These are phyloP conservation scores for Phytomonas serpens DNA, from an alignment of 208 protist genomes.

Conservation along the genomic window DNA sequence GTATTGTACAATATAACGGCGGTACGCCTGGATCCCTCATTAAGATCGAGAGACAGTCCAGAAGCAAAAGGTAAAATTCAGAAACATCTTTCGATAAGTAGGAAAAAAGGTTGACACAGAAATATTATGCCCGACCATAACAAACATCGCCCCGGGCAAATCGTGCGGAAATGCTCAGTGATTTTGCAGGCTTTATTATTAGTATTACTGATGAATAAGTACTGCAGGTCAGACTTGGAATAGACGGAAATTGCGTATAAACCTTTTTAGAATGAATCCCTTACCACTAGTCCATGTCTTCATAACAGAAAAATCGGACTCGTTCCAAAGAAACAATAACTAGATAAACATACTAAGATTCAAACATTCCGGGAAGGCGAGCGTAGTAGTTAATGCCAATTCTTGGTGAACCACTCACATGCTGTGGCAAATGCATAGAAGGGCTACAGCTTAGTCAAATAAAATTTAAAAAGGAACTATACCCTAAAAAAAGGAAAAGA, in stretches of 20 bases:
- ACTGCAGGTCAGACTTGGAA: neutral
- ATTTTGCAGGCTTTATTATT: neutral
- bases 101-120: neutral
- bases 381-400: neutral
- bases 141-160: neutral
- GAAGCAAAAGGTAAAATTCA: neutral
- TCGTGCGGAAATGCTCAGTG: neutral
- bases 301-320: neutral
- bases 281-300: neutral
- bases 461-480: neutral
- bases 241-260: neutral
- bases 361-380: neutral
- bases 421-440: neutral
- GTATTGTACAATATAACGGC: neutral
- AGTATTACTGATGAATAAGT: neutral
- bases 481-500: neutral
- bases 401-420: neutral
- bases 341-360: neutral
- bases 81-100: neutral
- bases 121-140: neutral
- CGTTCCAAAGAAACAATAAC: neutral
- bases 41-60: neutral
- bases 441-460: neutral
- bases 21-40: neutral
- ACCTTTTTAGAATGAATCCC: neutral